phyloP scores from a whole-genome alignment of 441 rosid species.

The Isatis lusitanica region DNA sequence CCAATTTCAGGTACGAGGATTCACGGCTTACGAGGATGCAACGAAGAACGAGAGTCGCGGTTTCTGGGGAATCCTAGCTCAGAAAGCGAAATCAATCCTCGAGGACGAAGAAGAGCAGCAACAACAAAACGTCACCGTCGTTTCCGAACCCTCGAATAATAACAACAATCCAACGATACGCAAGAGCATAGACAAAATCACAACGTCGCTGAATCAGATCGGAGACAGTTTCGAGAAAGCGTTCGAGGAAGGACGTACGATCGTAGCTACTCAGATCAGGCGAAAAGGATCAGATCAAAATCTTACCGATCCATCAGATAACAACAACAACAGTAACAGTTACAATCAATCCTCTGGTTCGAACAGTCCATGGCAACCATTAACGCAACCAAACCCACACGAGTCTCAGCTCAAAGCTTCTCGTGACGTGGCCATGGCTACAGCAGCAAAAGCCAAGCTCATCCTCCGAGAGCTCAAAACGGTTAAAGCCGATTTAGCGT shows the following conservation, averaged over 20 bases:
- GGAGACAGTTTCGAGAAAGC: constrained; percentile 91
- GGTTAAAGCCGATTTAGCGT: constrained; percentile 91
- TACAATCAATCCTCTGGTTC: constrained; percentile 55
- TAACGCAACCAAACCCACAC: constrained; percentile 52
- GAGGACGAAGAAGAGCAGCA: constrained; percentile 60
- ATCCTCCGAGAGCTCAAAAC: constrained; percentile 94
- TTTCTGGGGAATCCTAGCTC: constrained; percentile 95
- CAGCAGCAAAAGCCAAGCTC: constrained; percentile 97
- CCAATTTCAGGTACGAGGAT: constrained; percentile 45
- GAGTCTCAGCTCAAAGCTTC: constrained; percentile 97
- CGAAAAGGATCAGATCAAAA: constrained; percentile 71
- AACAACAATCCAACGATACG: constrained; percentile 53
- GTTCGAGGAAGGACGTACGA: constrained; percentile 81
- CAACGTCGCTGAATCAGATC: constrained; percentile 77
- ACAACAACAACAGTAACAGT: background rate
- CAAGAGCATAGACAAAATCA: constrained; percentile 71
- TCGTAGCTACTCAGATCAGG: constrained; percentile 70
- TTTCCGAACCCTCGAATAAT: constrained; percentile 33
- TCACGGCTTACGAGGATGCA: constrained; percentile 64
- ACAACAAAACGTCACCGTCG: constrained; percentile 9
- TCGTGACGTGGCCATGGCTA: constrained; percentile 99
- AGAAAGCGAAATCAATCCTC: constrained; percentile 89
- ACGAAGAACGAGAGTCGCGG: constrained; percentile 55
- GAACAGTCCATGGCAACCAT: constrained; percentile 45
- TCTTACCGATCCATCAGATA: constrained; percentile 44